Percentiles rank a stretch among this genome's conserved stretches.
phyloP scores from a whole-genome alignment of 352 stramenopile genomes.

The Phytophthora rubi region DNA sequence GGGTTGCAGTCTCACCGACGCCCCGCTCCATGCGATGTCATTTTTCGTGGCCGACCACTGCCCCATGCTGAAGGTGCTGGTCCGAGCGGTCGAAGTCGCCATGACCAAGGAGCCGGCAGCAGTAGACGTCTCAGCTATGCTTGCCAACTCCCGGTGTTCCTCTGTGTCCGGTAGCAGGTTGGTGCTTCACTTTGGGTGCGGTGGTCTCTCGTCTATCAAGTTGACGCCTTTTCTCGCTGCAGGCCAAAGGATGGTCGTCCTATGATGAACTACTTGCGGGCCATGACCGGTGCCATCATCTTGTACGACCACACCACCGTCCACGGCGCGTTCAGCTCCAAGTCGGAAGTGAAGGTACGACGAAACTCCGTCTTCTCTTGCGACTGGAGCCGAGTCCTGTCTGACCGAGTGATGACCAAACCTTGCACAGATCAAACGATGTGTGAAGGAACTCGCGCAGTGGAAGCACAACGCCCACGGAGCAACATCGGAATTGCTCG shows the following conservation, averaged over 20 bases:
- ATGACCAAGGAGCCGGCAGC: slow-evolving; percentile 44
- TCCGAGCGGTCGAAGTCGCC: slow-evolving; percentile 47
- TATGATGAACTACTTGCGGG: slow-evolving; percentile 55
- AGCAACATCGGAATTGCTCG: slow-evolving; percentile 47
- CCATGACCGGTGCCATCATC: slow-evolving; percentile 64
- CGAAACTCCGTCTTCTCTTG: no score
- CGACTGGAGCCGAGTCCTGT: background rate
- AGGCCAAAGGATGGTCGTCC: slow-evolving; percentile 48
- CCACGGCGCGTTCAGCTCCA: slow-evolving; percentile 57
- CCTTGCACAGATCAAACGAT: slow-evolving; percentile 58
- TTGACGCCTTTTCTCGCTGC: background rate
- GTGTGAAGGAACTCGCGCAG: slow-evolving; percentile 56
- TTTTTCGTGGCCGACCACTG: slow-evolving; percentile 70
- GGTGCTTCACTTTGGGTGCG: background rate
- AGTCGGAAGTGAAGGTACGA: slow-evolving; percentile 62
- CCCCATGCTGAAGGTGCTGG: slow-evolving; percentile 64
- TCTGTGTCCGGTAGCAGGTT: slow-evolving; percentile 37
- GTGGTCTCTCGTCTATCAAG: background rate
- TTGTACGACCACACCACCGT: slow-evolving; percentile 61
- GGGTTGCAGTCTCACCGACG: slow-evolving; percentile 38
- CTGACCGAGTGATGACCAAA: background rate
- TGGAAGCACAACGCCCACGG: slow-evolving; percentile 40
- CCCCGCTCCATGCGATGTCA: slow-evolving; percentile 56
- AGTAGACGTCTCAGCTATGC: slow-evolving; percentile 43
- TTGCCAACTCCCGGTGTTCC: slow-evolving; percentile 57